A percentile compares a stretch with the other conserved stretches of the same genome.
Evolutionary conservation across 2,329 filamentous ascomycete genomes (phyloP).

Genomic region (Salinomyces thailandicus): DNA sequence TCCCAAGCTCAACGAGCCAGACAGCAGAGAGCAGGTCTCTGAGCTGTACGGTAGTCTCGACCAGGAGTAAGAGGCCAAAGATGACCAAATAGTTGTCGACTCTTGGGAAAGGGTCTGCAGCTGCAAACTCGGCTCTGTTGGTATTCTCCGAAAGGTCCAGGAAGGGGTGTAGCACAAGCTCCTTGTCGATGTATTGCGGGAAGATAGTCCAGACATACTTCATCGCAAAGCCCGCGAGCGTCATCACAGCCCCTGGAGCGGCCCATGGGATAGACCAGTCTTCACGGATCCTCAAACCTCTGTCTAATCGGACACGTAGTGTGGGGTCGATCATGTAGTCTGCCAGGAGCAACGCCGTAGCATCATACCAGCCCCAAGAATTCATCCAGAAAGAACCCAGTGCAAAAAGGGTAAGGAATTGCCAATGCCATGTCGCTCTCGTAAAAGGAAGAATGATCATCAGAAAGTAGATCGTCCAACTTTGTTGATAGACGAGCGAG

Average conservation of each 20-base stretch:
- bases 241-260: conserved; percentile 5
- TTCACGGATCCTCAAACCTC: conserved; percentile 14
- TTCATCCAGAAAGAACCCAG: conserved; percentile 23
- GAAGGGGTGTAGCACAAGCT: conserved; percentile 20
- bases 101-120: conserved; percentile 16
- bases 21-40: conserved; percentile 16
- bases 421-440: conserved; percentile 31
- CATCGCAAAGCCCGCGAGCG: conserved; percentile 13
- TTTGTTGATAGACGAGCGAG: conserved; percentile 35
- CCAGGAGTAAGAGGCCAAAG: conserved; percentile 14
- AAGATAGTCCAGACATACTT: conserved; percentile 19
- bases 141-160: conserved; percentile 16
- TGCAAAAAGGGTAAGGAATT: conserved; percentile 19
- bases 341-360: conserved; percentile 19
- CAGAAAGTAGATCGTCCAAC: conserved; percentile 35
- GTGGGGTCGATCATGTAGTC: conserved; percentile 14
- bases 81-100: conserved; percentile 23
- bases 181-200: conserved; percentile 17
- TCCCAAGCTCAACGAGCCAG: conserved; percentile 16
- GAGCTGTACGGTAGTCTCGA: conserved; percentile 12
- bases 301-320: conserved; percentile 12
- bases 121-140: conserved; percentile 9
- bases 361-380: conserved; percentile 23
- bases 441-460: conserved; percentile 39
- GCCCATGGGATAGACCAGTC: conserved; percentile 15